Conservation (phyloP, 129 eudicot species). For the sunflower (Helianthus annuus) region DNA sequence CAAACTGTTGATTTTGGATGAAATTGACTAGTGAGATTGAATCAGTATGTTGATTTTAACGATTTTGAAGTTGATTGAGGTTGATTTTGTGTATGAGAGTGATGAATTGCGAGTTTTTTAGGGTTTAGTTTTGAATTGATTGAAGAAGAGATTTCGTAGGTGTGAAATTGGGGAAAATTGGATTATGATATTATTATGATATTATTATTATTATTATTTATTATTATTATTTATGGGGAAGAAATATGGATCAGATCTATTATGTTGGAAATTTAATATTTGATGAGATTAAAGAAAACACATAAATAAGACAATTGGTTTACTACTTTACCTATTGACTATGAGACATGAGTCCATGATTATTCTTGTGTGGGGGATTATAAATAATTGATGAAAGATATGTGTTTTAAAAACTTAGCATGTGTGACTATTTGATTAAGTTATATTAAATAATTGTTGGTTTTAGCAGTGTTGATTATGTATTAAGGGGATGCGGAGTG, state of each 20-base stretch:
- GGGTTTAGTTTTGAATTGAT: slow-evolving; percentile 20
- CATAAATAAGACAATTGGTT: not conserved
- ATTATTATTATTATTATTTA: too few relatives aligned
- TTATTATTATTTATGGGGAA: not conserved
- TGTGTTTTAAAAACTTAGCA: too few relatives aligned
- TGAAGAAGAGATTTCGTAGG: slow-evolving; percentile 6
- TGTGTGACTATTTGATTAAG: too few relatives aligned
- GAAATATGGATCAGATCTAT: slow-evolving; percentile 23
- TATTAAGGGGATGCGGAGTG: too few relatives aligned
- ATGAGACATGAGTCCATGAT: slow-evolving; percentile 10
- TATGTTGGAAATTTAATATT: not conserved
- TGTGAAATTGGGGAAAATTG: not conserved
- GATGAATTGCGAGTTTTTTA: not conserved
- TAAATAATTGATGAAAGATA: too few relatives aligned
- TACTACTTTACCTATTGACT: slow-evolving; percentile 10
- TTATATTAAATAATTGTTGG: too few relatives aligned
- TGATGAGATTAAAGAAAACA: not conserved
- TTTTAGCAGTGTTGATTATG: too few relatives aligned
- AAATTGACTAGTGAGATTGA: slow-evolving; percentile 20
- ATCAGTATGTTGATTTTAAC: slow-evolving; percentile 4
- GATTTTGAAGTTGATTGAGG: slow-evolving; percentile 1
- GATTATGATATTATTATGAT: too few relatives aligned
- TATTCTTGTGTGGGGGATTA: too few relatives aligned
- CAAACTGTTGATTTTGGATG: not conserved
- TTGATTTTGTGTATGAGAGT: slow-evolving; percentile 6